Percentiles rank a stretch among this genome's conserved stretches.
phyloP scores from a whole-genome alignment of 73 alveolate genomes.

The Stentor coeruleus region DNA sequence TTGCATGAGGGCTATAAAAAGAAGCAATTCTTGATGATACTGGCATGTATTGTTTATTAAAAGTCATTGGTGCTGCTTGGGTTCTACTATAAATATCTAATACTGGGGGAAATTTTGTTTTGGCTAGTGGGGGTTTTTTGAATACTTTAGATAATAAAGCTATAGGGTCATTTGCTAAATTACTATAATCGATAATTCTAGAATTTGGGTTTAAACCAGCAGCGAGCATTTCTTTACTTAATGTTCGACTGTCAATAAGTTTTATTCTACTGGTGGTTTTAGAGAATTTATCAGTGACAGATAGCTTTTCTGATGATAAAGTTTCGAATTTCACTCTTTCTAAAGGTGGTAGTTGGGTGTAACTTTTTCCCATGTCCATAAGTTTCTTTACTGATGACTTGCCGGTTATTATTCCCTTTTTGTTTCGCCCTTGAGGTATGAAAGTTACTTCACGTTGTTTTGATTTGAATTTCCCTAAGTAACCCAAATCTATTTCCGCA shows the following conservation, averaged over 20 bases:
- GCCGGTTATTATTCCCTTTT: slow-evolving; percentile 51
- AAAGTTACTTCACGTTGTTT: slow-evolving; percentile 46
- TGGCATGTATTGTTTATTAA: slow-evolving; percentile 73
- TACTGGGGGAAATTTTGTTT: slow-evolving; percentile 89
- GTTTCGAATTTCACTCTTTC: background rate
- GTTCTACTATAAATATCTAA: slow-evolving; percentile 91
- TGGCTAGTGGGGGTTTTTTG: slow-evolving; percentile 74
- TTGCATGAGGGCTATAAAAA: slow-evolving; percentile 67
- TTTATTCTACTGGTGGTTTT: background rate
- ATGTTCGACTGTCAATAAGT: background rate
- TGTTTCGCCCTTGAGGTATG: slow-evolving; percentile 45
- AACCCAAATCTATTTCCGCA: slow-evolving; percentile 52
- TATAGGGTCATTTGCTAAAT: slow-evolving; percentile 35
- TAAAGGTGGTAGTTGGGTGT: slow-evolving; percentile 5
- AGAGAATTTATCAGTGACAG: background rate
- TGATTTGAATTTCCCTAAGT: slow-evolving; percentile 46
- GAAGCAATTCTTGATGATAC: slow-evolving; percentile 83
- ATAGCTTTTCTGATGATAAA: background rate
- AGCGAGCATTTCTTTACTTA: background rate
- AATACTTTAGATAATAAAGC: slow-evolving; percentile 55
- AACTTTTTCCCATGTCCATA: slow-evolving; percentile 37
- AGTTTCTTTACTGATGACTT: slow-evolving; percentile 60
- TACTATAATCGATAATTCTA: background rate
- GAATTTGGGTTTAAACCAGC: background rate
- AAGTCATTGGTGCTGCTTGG: slow-evolving; percentile 90